phyloP scores from a whole-genome alignment of 495 filamentous ascomycete genomes.

The Neurospora sp. region DNA sequence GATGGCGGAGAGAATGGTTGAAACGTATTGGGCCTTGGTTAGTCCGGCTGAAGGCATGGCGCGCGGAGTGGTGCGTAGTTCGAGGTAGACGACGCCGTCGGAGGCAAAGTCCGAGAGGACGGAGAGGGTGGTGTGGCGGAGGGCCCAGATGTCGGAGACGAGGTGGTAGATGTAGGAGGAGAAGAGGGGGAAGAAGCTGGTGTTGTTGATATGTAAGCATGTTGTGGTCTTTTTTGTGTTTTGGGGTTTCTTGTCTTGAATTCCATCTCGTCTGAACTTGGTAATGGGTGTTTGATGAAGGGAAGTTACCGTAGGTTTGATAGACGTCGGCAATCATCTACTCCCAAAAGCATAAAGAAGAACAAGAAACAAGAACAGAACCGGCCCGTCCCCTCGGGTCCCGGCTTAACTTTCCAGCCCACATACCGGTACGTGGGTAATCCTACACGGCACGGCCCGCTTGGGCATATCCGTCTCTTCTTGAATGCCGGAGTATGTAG shows the following conservation, averaged over 20 bases:
- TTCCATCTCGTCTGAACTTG: background rate
- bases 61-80: slow-evolving; percentile 73
- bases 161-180: slow-evolving; percentile 63
- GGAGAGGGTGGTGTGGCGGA: slow-evolving; percentile 53
- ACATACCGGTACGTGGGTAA: background rate
- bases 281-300: background rate
- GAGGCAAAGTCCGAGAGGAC: slow-evolving; percentile 60
- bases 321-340: background rate
- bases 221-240: background rate
- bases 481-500: background rate
- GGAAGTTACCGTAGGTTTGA: background rate
- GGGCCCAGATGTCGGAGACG: slow-evolving; percentile 45
- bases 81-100: slow-evolving; percentile 71
- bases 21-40: slow-evolving; percentile 53
- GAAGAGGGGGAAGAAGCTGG: slow-evolving; percentile 35
- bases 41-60: slow-evolving; percentile 41
- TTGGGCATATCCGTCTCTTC: background rate
- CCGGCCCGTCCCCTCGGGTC: background rate
- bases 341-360: background rate
- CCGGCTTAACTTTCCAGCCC: background rate
- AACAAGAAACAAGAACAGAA: background rate
- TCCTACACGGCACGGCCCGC: background rate
- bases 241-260: background rate
- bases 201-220: slow-evolving; percentile 37
- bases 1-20: slow-evolving; percentile 52